Evolutionary conservation across 2,329 filamentous ascomycete species (phyloP), one percentile per base, ranked within the genome.

Genomic region (Aspergillus sp.): DNA sequence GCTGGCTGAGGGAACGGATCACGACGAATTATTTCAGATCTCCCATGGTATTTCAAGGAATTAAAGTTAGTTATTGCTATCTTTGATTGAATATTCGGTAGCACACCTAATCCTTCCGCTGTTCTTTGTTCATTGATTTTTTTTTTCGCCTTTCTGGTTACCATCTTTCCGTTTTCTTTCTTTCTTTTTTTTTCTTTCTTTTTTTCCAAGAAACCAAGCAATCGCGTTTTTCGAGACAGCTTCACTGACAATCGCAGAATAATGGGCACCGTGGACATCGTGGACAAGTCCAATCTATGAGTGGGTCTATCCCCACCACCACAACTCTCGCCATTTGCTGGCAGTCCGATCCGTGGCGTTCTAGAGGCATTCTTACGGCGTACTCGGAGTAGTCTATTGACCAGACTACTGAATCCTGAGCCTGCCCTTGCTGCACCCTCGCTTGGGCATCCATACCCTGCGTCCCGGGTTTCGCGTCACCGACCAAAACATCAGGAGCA

Each of bases 341-440:
- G 63, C 51, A 61, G 18, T 26, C 31, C 59, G 45, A 42, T 58
- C 63, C 63, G 61, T 59, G 49, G 57, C 55, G 55, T 42, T 53
- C 56, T 54, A 56, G 55, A 42, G 47, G 49, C 54, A 49, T 55
- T 56, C 50, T 60, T 56, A 29, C 26, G 24, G 24, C 24, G 7
- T 29, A 29, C 26, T 7, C 26, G 2, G 26, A 7, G 26, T 29
- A 56, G 45, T 52, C 57, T 61, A 63, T 45, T 42, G 14, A 42
- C 36, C 14, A 42, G 14, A 16, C 36, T 42, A 42, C 36, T 7
- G 6, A 42, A 4, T 16, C 6, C 36, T 42, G 36, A n/a, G 16
- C 36, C 14, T 42, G 36, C 36, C 36, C 36, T 42, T 42, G 36
- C 36, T 14, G 36, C 16, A 42, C 1, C 16, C 7, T 42, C 6